Evolutionary conservation across 768 basidiomycete species (phyloP).

Genomic region (Boletellus emodensis): DNA sequence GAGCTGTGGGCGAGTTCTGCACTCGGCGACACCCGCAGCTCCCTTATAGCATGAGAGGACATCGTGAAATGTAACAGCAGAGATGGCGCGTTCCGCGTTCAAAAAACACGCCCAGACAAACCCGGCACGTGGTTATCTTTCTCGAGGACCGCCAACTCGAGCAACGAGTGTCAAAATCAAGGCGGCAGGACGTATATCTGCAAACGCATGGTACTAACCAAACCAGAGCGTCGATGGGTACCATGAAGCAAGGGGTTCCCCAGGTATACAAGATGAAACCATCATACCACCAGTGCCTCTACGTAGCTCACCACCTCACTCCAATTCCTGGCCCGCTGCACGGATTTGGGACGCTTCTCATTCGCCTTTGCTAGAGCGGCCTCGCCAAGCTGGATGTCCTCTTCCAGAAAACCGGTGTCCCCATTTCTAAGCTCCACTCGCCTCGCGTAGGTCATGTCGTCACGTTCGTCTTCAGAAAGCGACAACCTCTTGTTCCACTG

Average conservation of each 20-base stretch:
- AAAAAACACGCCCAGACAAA: neutral
- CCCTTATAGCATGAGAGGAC: conserved; percentile 44
- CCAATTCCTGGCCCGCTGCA: conserved; percentile 63
- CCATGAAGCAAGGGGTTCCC: neutral
- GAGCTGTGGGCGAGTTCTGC: conserved; percentile 35
- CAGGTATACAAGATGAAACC: neutral
- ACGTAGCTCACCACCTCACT: conserved; percentile 51
- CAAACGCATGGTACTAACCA: neutral
- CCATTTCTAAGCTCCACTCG: conserved; percentile 43
- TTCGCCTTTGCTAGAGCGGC: conserved; percentile 45
- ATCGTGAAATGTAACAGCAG: conserved; percentile 16
- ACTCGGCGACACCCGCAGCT: conserved; percentile 49
- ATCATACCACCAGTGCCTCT: conserved; percentile 14
- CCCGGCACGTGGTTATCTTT: conserved; percentile 28
- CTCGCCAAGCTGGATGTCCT: conserved; percentile 32
- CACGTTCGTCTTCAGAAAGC: conserved; percentile 37
- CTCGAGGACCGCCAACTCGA: too few relatives aligned
- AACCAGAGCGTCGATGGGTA: neutral
- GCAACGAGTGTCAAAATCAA: too few relatives aligned
- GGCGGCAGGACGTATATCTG: neutral
- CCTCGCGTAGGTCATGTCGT: conserved; percentile 53
- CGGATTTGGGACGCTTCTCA: conserved; percentile 35
- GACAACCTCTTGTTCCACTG: conserved; percentile 69
- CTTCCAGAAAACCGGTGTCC: conserved; percentile 53
- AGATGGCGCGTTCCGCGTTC: too few relatives aligned